Conservation (phyloP, 305 asterid genomes). For the Caryopteris hybrid region DNA sequence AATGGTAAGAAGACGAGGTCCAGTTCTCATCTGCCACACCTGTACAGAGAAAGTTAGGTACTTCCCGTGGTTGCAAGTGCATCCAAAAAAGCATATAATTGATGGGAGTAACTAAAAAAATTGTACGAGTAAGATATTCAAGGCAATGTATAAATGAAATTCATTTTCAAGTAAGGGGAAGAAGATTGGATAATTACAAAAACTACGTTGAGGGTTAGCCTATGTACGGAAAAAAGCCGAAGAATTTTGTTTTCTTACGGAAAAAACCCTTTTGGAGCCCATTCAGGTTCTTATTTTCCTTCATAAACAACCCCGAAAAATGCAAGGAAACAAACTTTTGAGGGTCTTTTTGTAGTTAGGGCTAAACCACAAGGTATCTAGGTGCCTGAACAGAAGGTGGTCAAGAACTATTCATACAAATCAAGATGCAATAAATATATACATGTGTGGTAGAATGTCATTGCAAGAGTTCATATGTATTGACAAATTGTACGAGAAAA, state of each 20-base stretch:
- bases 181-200: neutral
- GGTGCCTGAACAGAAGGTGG: neutral
- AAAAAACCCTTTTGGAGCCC: no score
- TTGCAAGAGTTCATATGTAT: neutral
- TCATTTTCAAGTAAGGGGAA: neutral
- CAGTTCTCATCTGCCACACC: slow-evolving; percentile 99
- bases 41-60: slow-evolving; percentile 20
- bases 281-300: no score
- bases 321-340: neutral
- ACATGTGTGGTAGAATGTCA: neutral
- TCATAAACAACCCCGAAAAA: no score
- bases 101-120: neutral
- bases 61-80: neutral
- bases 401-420: neutral
- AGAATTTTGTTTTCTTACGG: no score
- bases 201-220: no score
- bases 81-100: neutral
- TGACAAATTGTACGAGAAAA: neutral
- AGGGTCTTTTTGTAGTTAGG: no score
- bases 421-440: neutral
- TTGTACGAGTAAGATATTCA: neutral
- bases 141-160: neutral
- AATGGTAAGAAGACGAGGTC: slow-evolving; percentile 78
- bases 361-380: neutral
- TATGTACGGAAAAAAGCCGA: no score